These are phyloP conservation scores for Penicillium corylophilum DNA, from an alignment of 2,329 filamentous ascomycete genomes.

Conservation along the genomic window DNA sequence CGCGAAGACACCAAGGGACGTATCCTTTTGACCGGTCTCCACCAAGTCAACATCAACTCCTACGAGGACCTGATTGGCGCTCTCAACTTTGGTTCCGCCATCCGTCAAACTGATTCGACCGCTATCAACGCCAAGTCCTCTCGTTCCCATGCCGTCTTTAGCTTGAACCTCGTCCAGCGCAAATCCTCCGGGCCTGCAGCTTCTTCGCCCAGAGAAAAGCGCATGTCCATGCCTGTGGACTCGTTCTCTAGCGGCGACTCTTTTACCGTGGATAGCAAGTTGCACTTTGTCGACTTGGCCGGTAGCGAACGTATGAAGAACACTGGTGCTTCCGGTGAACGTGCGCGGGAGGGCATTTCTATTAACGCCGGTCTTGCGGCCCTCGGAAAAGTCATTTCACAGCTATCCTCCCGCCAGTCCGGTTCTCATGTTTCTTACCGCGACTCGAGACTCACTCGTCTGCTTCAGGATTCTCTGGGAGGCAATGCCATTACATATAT, in stretches of 20 bases:
- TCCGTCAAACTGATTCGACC: conserved; percentile 94
- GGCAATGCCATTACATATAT: conserved; percentile 99
- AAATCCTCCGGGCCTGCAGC: conserved; percentile 54
- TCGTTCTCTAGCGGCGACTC: conserved; percentile 65
- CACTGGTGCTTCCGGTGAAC: conserved; percentile 89
- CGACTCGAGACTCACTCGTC: conserved; percentile 91
- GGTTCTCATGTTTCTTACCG: conserved; percentile 95
- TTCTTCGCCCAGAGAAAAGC: conserved; percentile 69
- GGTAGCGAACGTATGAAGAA: conserved; percentile 97
- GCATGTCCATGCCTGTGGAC: conserved; percentile 82
- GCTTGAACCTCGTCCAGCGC: conserved; percentile 82
- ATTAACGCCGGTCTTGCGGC: conserved; percentile 96
- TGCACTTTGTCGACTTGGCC: conserved; percentile 97
- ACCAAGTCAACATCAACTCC: conserved; percentile 83
- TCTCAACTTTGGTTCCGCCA: conserved; percentile 86
- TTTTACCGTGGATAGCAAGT: conserved; percentile 93
- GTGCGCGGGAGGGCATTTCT: conserved; percentile 93
- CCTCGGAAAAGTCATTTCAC: conserved; percentile 95
- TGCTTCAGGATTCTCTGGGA: conserved; percentile 93
- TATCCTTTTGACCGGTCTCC: conserved; percentile 87
- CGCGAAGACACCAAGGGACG: conserved; percentile 93
- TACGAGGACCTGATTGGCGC: conserved; percentile 87
- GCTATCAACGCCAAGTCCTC: conserved; percentile 98
- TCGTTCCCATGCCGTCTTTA: conserved; percentile 95
- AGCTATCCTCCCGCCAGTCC: conserved; percentile 83